Evolutionary conservation across 345 rosid genomes (phyloP), one percentile per base, ranked within the genome.

Genomic region (Acer campestre): DNA sequence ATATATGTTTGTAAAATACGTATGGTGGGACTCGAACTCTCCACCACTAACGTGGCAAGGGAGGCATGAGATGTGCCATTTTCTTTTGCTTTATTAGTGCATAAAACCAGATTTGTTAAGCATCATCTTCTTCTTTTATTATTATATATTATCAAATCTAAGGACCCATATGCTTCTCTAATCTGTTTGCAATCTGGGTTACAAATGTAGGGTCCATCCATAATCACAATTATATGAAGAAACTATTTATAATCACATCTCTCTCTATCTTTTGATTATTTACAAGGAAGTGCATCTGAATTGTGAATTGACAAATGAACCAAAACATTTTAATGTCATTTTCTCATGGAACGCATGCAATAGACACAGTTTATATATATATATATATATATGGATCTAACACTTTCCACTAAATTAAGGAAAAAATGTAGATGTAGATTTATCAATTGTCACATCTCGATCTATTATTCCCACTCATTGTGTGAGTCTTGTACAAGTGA

Each of bases 341-440:
- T 61, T 66, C 76, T 70, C 64, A 12, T n/a, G 4, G 35, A 69
- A 42, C 17, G 74, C 68, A 61, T 42, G 38, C 38, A 40, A 16
- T 17, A 56, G 20, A 23, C 29, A 13, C n/a, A 23, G 48, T 14
- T n/a, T n/a, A n/a, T 44, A 29, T 2, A 29, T 29, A 29, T 29
- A 29, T 29, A 29, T 29, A 2, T 29, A 2, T 29, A 1, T 27
- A 18, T 64, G 27, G 61, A 10, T 49, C 16, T 2, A 10, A 48
- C n/a, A 27, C 31, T 49, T 63, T 23, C 67, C 42, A 56, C 25
- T 3, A 59, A n/a, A 20, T 22, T 8, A 38, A 66, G 35, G 16
- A 44, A 42, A 22, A 72, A 58, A 16, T 71, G 38, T 42, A 42
- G 10, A 42, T 42, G 10, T 42, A 7, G 46, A 35, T 35, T 5